These are phyloP conservation scores for Xerocomus potaroensis DNA, from an alignment of 768 basidiomycete genomes.

Conservation along the genomic window DNA sequence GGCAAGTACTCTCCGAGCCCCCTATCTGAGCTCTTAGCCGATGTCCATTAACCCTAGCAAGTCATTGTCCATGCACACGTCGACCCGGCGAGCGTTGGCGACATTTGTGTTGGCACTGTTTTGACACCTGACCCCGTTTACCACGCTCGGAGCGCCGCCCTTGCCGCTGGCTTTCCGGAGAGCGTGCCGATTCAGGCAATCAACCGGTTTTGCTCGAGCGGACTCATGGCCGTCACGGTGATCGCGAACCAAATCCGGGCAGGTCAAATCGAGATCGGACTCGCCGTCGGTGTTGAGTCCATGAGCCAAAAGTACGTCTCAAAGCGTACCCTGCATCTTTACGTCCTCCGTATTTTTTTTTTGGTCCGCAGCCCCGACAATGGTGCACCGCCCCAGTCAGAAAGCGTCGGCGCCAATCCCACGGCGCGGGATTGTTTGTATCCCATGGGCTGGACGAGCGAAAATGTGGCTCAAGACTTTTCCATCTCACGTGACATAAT, in stretches of 20 bases:
- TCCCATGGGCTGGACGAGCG: slow-evolving; percentile 89
- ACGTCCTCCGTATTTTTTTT: too few species aligned
- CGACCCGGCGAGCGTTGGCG: slow-evolving; percentile 62
- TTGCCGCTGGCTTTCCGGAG: slow-evolving; percentile 81
- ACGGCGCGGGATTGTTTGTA: slow-evolving; percentile 57
- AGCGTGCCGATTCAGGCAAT: slow-evolving; percentile 67
- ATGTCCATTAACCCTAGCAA: slow-evolving; percentile 40
- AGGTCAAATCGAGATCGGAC: slow-evolving; percentile 77
- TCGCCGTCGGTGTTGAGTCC: slow-evolving; percentile 81
- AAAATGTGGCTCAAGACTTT: slow-evolving; percentile 78
- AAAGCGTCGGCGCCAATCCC: slow-evolving; percentile 51
- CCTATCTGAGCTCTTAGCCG: background rate
- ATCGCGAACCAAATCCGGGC: slow-evolving; percentile 72
- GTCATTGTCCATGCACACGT: slow-evolving; percentile 53
- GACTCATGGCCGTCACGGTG: slow-evolving; percentile 77
- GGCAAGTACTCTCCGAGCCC: slow-evolving; percentile 31
- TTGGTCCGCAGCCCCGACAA: slow-evolving; percentile 64
- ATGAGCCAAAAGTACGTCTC: slow-evolving; percentile 69
- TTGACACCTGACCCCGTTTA: slow-evolving; percentile 62
- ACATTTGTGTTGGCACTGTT: slow-evolving; percentile 79
- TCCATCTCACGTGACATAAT: slow-evolving; percentile 68
- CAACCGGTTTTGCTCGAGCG: slow-evolving; percentile 81
- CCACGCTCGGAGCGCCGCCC: slow-evolving; percentile 66
- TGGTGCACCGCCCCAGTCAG: slow-evolving; percentile 58
- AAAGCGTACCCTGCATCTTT: background rate